These are phyloP conservation scores for maize (Zea mays) DNA, from an alignment of 176 grass and related monocot species.

Conservation along the genomic window DNA sequence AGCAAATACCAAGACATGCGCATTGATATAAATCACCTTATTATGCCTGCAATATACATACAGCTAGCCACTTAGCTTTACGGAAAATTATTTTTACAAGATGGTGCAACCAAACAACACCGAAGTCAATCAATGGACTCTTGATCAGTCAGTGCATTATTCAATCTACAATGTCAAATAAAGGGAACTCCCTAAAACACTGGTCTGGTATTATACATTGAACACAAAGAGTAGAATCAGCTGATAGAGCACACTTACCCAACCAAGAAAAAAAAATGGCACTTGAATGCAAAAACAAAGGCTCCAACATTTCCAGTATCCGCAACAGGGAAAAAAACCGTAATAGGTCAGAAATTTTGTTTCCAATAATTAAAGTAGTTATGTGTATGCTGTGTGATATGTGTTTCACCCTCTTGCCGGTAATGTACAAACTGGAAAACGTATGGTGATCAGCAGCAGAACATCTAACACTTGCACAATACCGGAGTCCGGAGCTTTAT, in stretches of 20 bases:
- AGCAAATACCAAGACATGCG: constrained; percentile 13
- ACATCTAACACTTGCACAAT: constrained; percentile 10
- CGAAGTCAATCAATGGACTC: neutral
- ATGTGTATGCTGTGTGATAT: neutral
- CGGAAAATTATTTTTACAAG: neutral
- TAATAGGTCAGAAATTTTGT: constrained; percentile 1
- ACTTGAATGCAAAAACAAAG: constrained; percentile 7
- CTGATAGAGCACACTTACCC: neutral
- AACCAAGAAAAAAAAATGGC: neutral
- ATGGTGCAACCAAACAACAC: constrained; percentile 19
- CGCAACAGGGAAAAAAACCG: neutral
- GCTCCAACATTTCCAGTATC: neutral
- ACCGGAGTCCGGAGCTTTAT: neutral
- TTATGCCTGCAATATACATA: constrained; percentile 11
- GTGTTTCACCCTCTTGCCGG: neutral
- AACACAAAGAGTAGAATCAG: neutral
- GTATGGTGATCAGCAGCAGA: neutral
- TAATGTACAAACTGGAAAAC: constrained; percentile 10
- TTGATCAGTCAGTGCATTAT: neutral
- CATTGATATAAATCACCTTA: constrained; percentile 11
- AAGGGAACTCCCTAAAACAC: constrained; percentile 5
- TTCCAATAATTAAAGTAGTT: neutral
- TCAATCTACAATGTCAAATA: constrained; percentile 26
- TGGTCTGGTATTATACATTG: constrained; percentile 16
- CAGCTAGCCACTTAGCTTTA: constrained; percentile 1